Evolutionary conservation across 2,329 filamentous ascomycete species (phyloP).

Genomic region (Xylariaceae sp.): DNA sequence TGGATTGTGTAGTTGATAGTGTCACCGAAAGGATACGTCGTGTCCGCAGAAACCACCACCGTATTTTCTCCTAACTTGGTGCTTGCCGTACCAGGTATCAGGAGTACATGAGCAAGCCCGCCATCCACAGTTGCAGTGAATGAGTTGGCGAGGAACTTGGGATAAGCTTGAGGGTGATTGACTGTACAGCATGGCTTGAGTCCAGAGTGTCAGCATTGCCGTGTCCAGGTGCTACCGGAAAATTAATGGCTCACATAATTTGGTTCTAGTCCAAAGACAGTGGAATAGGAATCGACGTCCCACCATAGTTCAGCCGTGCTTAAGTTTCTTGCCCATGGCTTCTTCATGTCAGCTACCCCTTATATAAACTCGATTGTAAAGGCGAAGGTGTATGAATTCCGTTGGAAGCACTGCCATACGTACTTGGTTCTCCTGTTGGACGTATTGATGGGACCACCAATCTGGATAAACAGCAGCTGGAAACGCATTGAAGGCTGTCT

Average conservation of each 20-base stretch:
- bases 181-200: conserved; percentile 50
- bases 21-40: conserved; percentile 42
- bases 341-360: conserved; percentile 5
- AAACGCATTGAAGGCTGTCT: conserved; percentile 49
- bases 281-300: conserved; percentile 40
- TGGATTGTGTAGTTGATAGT: conserved; percentile 29
- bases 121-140: conserved; percentile 42
- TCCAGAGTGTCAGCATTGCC: not conserved
- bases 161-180: conserved; percentile 53
- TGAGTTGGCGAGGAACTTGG: conserved; percentile 50
- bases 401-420: conserved; percentile 5
- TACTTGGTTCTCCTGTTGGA: conserved; percentile 50
- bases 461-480: conserved; percentile 47
- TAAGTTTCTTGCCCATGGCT: conserved; percentile 43
- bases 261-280: conserved; percentile 50
- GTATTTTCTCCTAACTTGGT: conserved; percentile 35
- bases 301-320: conserved; percentile 35
- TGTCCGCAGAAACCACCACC: conserved; percentile 42
- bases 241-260: conserved; percentile 40
- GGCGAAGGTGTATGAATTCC: no score
- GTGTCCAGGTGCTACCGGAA: no score
- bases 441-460: conserved; percentile 54
- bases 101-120: conserved; percentile 49
- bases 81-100: conserved; percentile 42
- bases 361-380: no score